These are phyloP conservation scores for Cryptococcus amylolentus DNA, from an alignment of 1,284 basidiomycete species.

Conservation along the genomic window DNA sequence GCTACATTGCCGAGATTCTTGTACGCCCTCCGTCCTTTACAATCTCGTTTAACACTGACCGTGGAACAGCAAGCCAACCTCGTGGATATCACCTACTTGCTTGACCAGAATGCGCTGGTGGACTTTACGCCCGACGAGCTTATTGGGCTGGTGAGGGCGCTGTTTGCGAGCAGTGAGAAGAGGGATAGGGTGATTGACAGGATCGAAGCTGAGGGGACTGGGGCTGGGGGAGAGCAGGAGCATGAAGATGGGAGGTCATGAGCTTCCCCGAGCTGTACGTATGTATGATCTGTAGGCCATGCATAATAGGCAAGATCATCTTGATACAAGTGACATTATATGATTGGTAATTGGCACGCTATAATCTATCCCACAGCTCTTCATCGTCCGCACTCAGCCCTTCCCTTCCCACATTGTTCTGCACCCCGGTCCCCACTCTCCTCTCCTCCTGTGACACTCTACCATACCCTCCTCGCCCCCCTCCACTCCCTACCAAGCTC, in stretches of 20 bases:
- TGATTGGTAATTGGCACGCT: not conserved
- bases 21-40: constrained; percentile 54
- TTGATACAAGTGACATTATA: too few species aligned
- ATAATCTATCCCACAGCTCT: constrained; percentile 41
- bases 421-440: constrained; percentile 22
- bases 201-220: constrained; percentile 25
- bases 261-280: too few species aligned
- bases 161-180: constrained; percentile 87
- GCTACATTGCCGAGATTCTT: constrained; percentile 83
- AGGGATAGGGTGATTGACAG: constrained; percentile 52
- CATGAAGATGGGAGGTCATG: too few species aligned
- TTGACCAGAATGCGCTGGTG: constrained; percentile 83
- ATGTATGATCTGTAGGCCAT: too few species aligned
- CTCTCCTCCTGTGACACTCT: constrained; percentile 4
- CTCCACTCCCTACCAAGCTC: constrained; percentile 17
- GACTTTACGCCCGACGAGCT: constrained; percentile 87
- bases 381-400: constrained; percentile 38
- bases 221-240: not conserved
- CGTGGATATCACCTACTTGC: constrained; percentile 87
- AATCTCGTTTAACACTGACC: not conserved
- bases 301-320: too few species aligned
- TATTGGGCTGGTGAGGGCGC: constrained; percentile 70
- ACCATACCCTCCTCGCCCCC: constrained; percentile 19
- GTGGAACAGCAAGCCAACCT: constrained; percentile 74
- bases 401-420: constrained; percentile 32